phyloP scores from a whole-genome alignment of 129 eudicot species.

The Saussurea involucrata region DNA sequence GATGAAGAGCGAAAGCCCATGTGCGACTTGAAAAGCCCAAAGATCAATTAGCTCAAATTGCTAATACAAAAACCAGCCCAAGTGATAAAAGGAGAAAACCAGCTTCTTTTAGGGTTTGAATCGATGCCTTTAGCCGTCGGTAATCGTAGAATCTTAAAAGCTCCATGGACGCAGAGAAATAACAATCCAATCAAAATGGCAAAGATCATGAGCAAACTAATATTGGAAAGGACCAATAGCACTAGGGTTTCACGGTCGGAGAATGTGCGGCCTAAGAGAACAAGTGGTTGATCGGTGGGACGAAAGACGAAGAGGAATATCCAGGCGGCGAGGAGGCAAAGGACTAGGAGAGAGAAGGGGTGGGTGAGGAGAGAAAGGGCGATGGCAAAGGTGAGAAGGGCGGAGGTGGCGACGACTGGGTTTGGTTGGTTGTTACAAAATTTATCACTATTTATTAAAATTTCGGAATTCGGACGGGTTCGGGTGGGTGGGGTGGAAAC shows the following conservation, averaged over 20 bases:
- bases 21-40: too few relatives aligned
- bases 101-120: too few relatives aligned
- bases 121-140: too few relatives aligned
- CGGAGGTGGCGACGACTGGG: slow-evolving; percentile 52
- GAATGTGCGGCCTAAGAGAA: slow-evolving; percentile 54
- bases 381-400: slow-evolving; percentile 47
- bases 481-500: too few relatives aligned
- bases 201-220: slow-evolving; percentile 62
- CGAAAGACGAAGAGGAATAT: slow-evolving; percentile 64
- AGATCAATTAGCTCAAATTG: too few relatives aligned
- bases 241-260: slow-evolving; percentile 66
- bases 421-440: slow-evolving; percentile 13
- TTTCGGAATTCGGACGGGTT: too few relatives aligned
- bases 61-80: too few relatives aligned
- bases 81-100: too few relatives aligned
- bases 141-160: slow-evolving; percentile 64
- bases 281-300: slow-evolving; percentile 58
- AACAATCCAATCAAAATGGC: slow-evolving; percentile 56
- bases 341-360: slow-evolving; percentile 73
- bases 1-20: too few relatives aligned
- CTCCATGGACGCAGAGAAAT: slow-evolving; percentile 68
- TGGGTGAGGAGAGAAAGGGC: slow-evolving; percentile 76
- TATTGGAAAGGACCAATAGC: slow-evolving; percentile 43
- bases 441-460: too few relatives aligned
- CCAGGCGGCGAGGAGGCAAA: slow-evolving; percentile 73